These are phyloP conservation scores for Claviceps arundinis DNA, from an alignment of 2,329 filamentous ascomycete genomes.

Conservation along the genomic window DNA sequence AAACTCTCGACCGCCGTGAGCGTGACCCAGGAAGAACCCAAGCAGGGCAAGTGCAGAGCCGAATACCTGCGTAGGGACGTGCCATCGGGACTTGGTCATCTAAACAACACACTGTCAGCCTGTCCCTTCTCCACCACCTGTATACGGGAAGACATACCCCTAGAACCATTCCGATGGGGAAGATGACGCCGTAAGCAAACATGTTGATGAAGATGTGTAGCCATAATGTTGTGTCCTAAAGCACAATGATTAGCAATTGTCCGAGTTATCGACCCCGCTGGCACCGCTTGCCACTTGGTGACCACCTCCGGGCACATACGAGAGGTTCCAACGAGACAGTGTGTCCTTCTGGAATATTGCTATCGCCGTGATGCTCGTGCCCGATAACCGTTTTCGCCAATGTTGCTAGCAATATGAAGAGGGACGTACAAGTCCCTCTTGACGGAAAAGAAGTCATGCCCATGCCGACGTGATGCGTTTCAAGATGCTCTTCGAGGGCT, in stretches of 20 bases:
- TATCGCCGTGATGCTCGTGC: constrained; percentile 37
- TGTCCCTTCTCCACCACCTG: too few relatives aligned
- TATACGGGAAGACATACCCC: constrained; percentile 47
- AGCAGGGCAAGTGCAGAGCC: constrained; percentile 64
- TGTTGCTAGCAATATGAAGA: constrained; percentile 12
- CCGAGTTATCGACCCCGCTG: neutral
- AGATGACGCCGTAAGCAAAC: constrained; percentile 79
- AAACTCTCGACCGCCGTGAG: constrained; percentile 82
- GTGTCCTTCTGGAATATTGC: constrained; percentile 53
- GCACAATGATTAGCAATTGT: constrained; percentile 17
- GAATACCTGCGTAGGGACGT: constrained; percentile 74
- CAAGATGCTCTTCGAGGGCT: constrained; percentile 1
- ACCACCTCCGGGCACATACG: constrained; percentile 30
- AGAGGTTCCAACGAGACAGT: constrained; percentile 60
- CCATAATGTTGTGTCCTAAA: constrained; percentile 74
- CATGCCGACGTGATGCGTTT: constrained; percentile 4
- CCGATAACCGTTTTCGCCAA: constrained; percentile 15
- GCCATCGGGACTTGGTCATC: constrained; percentile 85
- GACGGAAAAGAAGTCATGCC: constrained; percentile 11
- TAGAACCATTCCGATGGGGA: constrained; percentile 88
- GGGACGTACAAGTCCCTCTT: constrained; percentile 8
- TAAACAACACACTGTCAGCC: constrained; percentile 21
- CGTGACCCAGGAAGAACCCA: constrained; percentile 84
- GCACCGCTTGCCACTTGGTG: neutral
- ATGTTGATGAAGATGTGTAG: constrained; percentile 83